These are phyloP conservation scores for Yamadazyma sp. DNA, from an alignment of 1,139 yeast species.

Conservation along the genomic window DNA sequence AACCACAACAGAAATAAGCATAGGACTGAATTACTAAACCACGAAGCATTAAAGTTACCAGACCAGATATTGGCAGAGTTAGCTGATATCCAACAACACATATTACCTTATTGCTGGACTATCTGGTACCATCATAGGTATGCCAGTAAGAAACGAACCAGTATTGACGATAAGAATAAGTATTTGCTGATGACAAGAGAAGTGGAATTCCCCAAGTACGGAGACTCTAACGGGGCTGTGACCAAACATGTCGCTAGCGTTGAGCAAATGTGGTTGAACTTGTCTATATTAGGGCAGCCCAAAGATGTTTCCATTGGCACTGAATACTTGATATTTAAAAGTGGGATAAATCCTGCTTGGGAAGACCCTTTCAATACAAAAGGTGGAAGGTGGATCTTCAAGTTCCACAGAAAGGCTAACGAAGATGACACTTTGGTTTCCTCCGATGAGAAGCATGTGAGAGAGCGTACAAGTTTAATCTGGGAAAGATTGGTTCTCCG, in stretches of 20 bases:
- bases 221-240: slow-evolving; percentile 7
- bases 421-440: slow-evolving; percentile 10
- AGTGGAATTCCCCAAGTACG: slow-evolving; percentile 29
- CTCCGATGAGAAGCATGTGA: slow-evolving; percentile 21
- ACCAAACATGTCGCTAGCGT: slow-evolving; percentile 48
- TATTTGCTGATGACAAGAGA: slow-evolving; percentile 46
- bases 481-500: slow-evolving; percentile 55
- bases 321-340: slow-evolving; percentile 60
- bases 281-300: slow-evolving; percentile 48
- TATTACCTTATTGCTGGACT: slow-evolving; percentile 51
- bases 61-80: slow-evolving; percentile 26
- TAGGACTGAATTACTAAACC: slow-evolving; percentile 14
- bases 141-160: slow-evolving; percentile 18
- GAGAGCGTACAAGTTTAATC: slow-evolving; percentile 43
- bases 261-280: slow-evolving; percentile 63
- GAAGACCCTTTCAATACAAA: slow-evolving; percentile 64
- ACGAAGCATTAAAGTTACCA: slow-evolving; percentile 29
- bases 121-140: slow-evolving; percentile 47
- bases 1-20: slow-evolving; percentile 12
- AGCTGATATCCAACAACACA: slow-evolving; percentile 34
- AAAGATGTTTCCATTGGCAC: slow-evolving; percentile 53
- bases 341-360: slow-evolving; percentile 70
- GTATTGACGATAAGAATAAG: slow-evolving; percentile 14
- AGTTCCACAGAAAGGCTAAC: slow-evolving; percentile 38
- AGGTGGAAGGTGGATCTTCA: slow-evolving; percentile 69